Base-by-base conservation (phyloP, 1,284 basidiomycete species). In the Fomes fomentarius region DNA sequence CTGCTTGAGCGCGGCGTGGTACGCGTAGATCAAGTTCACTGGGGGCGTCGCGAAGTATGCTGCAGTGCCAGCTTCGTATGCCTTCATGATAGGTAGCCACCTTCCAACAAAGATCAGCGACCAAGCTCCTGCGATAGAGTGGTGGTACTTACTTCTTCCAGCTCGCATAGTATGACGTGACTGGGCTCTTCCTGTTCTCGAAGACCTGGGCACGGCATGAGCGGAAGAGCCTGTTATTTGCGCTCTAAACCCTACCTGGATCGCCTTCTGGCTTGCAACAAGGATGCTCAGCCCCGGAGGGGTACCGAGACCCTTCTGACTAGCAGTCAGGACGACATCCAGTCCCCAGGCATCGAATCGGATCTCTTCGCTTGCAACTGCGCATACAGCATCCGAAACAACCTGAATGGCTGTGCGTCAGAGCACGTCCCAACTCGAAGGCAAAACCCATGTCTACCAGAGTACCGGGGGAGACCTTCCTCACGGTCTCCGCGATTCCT, bases 11-110 rank as follows among this genome's bases (percentile, higher is more conserved):
- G 94, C 91, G 25, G 84, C 79, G 69, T 92, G 84, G 71, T 94
- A 92, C 0, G 96, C 93, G 73, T 95, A 93, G 68, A 99, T 85
- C 61, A 98, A 85, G 76, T 98, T 96, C 58, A 96, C 93, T 12
- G 94, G 93, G 9, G 89, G 94, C 1, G 94, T 97, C n/a, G 94
- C 95, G 71, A 97, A 97, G 79, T 97, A 97, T 25, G 86, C 86
- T 0, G 91, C 75, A 10, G 72, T 72, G 52, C 88, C 88, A 51
- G 72, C 71, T 74, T 93, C 91, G 71, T 97, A 98, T 1, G 90
- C 88, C 63, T 87, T 83, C 94, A 97, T 97, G 68, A 98, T 87
- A 1, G 95, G 94, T 39, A 96, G 76, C 95, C 95, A 97, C 64
- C 87, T 89, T 45, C 33, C 34, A 24, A 24, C 3, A 17, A 33